Base-by-base conservation (phyloP, 345 rosid species). In the Acer saccharum region DNA sequence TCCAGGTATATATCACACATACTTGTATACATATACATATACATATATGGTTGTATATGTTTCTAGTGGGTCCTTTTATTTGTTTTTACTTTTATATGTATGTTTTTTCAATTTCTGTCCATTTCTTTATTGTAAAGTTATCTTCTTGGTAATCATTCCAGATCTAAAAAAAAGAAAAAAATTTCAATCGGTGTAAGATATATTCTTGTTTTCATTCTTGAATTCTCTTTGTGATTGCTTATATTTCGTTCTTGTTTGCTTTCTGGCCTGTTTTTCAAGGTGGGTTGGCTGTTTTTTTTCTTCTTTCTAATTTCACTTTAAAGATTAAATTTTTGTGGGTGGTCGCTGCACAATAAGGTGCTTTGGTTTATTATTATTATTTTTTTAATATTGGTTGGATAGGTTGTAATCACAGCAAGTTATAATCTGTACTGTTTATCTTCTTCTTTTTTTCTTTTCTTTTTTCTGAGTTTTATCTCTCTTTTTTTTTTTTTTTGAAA, bases 81-180 rank as follows among this genome's bases (percentile, higher is more conserved):
- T 10, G 48, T 41, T 23, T 23, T 23, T 23, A 23, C 0, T 41
- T 11, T 2, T 67, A 43, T 43, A 43, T 43, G 10, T 43, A 43
- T 43, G 7, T 68, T 9, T 12, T 6, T 7, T 5, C 5, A 16
- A 18, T 20, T 43, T 21, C n/a, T 39, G 35, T 20, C 29, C 71
- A 68, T 43, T 68, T 68, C 71, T 43, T 39, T 68, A n/a, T 27
- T 18, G 54, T 21, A 68, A 68, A 43, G 71, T 9, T 68, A 68
- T 46, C 14, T 68, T 18, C 71, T 68, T 68, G 20, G 23, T 41
- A 39, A 39, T 46, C 52, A 39, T 68, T 68, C 50, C 29, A 43
- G 39, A 32, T 32, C 39, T 32, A 3, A 32, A 32, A 29, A 29
- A 1, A 29, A 29, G 3, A 2, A 32, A 32, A 29, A 29, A 0